phyloP scores from a whole-genome alignment of 2,329 filamentous ascomycete species.

The Diplodia sapinea region DNA sequence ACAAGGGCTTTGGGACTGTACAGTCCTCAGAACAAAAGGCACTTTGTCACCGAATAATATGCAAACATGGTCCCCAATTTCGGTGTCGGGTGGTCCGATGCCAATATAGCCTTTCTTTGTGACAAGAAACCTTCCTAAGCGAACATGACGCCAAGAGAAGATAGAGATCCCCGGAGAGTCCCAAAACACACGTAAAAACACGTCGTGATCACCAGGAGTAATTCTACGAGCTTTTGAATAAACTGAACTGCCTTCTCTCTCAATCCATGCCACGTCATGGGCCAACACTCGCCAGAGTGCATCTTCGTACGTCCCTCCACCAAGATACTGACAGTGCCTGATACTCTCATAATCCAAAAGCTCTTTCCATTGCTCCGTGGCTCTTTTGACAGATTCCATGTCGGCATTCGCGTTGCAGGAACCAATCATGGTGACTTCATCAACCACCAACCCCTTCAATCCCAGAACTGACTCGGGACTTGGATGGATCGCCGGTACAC shows the following conservation, averaged over 20 bases:
- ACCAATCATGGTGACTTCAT: background rate
- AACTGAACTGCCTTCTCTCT: no score
- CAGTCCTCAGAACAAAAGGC: background rate
- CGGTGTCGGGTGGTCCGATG: background rate
- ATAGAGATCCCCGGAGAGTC: no score
- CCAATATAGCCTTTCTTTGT: background rate
- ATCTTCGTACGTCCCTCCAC: background rate
- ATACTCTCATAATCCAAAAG: background rate
- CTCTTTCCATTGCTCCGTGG: background rate
- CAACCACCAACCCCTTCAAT: background rate
- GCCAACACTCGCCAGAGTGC: background rate
- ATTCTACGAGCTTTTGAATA: background rate
- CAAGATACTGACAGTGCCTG: background rate
- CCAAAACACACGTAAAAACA: no score
- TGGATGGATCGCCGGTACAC: background rate
- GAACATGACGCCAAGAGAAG: no score
- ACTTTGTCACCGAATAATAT: background rate
- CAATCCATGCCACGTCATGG: no score
- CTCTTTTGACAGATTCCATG: rapidly evolving
- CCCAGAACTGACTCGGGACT: background rate
- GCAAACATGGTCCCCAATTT: background rate
- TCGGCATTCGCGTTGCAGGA: background rate
- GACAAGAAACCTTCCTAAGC: background rate
- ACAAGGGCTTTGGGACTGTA: background rate
- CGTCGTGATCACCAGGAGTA: background rate